A percentile compares a stretch with the other conserved stretches of the same genome.
These are phyloP conservation scores for Cephaloascus albidus DNA, from an alignment of 805 yeast genomes.

Conservation along the genomic window DNA sequence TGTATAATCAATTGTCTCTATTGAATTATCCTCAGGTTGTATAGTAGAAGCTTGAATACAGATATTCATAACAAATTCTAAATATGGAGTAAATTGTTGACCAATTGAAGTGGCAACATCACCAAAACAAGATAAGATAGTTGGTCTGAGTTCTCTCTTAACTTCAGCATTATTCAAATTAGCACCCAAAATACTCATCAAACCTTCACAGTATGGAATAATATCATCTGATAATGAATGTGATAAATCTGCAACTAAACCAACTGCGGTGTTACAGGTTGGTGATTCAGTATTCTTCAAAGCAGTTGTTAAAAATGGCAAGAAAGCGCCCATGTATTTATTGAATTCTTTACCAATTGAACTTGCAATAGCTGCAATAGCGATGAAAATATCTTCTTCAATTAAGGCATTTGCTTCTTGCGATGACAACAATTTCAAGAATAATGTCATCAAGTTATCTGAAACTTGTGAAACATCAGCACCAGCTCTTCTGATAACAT, in stretches of 20 bases:
- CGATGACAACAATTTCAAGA: slow-evolving; percentile 57
- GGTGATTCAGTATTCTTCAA: slow-evolving; percentile 76
- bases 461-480: slow-evolving; percentile 56
- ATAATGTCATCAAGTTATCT: slow-evolving; percentile 77
- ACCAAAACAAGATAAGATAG: slow-evolving; percentile 88
- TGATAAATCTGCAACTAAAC: slow-evolving; percentile 88
- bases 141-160: slow-evolving; percentile 76
- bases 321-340: slow-evolving; percentile 70
- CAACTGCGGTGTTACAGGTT: slow-evolving; percentile 84
- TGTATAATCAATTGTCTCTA: slow-evolving; percentile 73
- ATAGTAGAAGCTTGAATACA: slow-evolving; percentile 57
- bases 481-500: slow-evolving; percentile 75
- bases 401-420: slow-evolving; percentile 65
- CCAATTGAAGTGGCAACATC: slow-evolving; percentile 92
- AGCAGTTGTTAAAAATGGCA: slow-evolving; percentile 76
- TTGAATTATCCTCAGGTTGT: slow-evolving; percentile 55
- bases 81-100: slow-evolving; percentile 61
- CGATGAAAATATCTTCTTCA: slow-evolving; percentile 92
- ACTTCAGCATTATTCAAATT: slow-evolving; percentile 59
- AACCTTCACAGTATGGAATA: slow-evolving; percentile 64
- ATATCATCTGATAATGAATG: slow-evolving; percentile 76
- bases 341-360: slow-evolving; percentile 65
- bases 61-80: slow-evolving; percentile 71
- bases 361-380: slow-evolving; percentile 82
- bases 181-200: slow-evolving; percentile 77